phyloP scores from a whole-genome alignment of 805 yeast genomes.

The Saturnispora kantuleensis region DNA sequence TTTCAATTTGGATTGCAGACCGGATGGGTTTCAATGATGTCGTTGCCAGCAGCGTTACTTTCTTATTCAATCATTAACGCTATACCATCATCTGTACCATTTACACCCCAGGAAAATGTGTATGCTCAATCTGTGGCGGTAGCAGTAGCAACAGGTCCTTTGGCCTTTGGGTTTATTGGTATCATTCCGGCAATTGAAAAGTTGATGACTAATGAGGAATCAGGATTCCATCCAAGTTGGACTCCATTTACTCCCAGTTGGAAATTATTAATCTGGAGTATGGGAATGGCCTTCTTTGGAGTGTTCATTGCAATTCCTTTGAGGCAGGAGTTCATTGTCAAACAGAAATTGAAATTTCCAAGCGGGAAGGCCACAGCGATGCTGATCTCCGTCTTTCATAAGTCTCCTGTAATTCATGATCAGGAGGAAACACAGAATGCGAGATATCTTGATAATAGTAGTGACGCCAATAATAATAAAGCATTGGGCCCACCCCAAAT shows the following conservation, averaged over 20 bases:
- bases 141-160: slow-evolving; percentile 95
- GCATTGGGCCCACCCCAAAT: neutral
- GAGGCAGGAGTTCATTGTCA: slow-evolving; percentile 76
- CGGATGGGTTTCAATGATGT: slow-evolving; percentile 99
- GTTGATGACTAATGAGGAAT: slow-evolving; percentile 67
- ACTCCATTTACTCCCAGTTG: slow-evolving; percentile 26
- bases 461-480: neutral
- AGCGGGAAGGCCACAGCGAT: slow-evolving; percentile 96
- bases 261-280: slow-evolving; percentile 71
- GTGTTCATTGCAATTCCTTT: slow-evolving; percentile 90
- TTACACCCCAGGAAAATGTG: slow-evolving; percentile 90
- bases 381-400: slow-evolving; percentile 76
- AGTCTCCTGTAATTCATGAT: slow-evolving; percentile 29
- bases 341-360: slow-evolving; percentile 83
- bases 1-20: slow-evolving; percentile 96
- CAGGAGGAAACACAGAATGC: neutral
- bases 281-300: slow-evolving; percentile 87
- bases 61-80: slow-evolving; percentile 77
- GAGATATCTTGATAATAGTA: neutral
- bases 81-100: slow-evolving; percentile 34
- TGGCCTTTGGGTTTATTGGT: slow-evolving; percentile 92
- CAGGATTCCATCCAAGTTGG: slow-evolving; percentile 43
- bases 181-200: slow-evolving; percentile 94
- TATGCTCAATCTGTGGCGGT: slow-evolving; percentile 88
- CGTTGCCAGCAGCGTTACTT: slow-evolving; percentile 82